Base-by-base conservation (phyloP, 2,329 filamentous ascomycete species). In the Nemania abortiva region DNA sequence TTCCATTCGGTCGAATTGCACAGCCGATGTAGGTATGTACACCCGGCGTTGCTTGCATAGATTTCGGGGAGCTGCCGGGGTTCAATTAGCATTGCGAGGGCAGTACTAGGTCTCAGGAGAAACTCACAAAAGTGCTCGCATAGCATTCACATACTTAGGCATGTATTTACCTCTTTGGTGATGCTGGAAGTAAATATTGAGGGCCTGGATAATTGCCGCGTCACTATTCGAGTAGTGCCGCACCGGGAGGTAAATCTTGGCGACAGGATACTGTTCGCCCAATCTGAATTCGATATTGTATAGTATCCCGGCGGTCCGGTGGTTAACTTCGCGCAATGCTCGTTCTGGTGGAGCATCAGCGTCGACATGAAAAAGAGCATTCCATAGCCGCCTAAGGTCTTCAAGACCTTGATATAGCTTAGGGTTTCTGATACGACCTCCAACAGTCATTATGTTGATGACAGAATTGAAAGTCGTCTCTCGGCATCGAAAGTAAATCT, bases 211-310 rank as follows among this genome's bases (percentile, higher is more conserved):
- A 20, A 64, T n/a, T 6, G 47, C 65, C 49, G 55, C 60, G 54
- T 68, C 65, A n/a, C 65, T 68, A 11, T 24, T 52, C 31, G 65
- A 31, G 18, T 68, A 68, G 47, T 68, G 65, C 34, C 65, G 65
- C 7, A 68, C 65, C 3, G 65, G 60, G 10, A 68, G 27, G 20
- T 68, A 68, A n/a, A 63, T 55, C 39, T 68, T 65, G 10, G 54
- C 60, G 15, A 59, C 45, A 1, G 61, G 65, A 10, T 37, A 15
- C 37, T 11, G 3, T 9, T 62, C 52, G 7, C 58, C 65, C 39
- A 63, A 22, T 18, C 54, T 57, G 47, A 67, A 63, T 42, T 67
- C 65, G 2, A 67, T 34, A 11, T 67, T 67, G 31, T 57, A 67
- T 9, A 67, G 58, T 50, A 67, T 52, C 13, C 65, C 65, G 5